These are phyloP conservation scores for Scheffersomyces ergatensis DNA, from an alignment of 805 yeast genomes.

Conservation along the genomic window DNA sequence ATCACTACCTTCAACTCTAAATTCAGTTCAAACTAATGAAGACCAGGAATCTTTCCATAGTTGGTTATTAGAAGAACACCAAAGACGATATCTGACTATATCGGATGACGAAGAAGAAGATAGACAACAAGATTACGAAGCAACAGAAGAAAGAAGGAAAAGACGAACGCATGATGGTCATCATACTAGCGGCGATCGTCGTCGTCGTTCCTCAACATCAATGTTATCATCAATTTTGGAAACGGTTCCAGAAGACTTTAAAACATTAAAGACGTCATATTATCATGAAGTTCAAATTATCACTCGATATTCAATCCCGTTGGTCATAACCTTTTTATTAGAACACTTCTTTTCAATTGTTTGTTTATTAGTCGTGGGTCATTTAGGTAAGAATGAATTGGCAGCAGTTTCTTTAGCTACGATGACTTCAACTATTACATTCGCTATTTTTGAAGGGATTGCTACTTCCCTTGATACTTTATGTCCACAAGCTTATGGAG, in stretches of 20 bases:
- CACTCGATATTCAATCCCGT: constrained; percentile 34
- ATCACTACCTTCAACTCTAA: constrained; percentile 39
- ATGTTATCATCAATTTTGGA: constrained; percentile 3
- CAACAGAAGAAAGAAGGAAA: constrained; percentile 7
- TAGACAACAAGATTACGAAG: constrained; percentile 5
- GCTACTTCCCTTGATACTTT: constrained; percentile 45
- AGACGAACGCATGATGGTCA: neutral
- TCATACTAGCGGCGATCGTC: neutral
- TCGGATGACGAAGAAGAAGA: constrained; percentile 10
- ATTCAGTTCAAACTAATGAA: constrained; percentile 31
- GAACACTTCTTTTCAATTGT: constrained; percentile 45
- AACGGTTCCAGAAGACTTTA: constrained; percentile 26
- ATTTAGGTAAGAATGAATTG: constrained; percentile 42
- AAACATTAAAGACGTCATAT: constrained; percentile 23
- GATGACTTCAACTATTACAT: constrained; percentile 43
- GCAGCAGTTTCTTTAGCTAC: constrained; percentile 46
- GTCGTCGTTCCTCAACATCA: constrained; percentile 12
- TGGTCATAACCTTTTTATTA: constrained; percentile 38
- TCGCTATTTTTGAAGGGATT: constrained; percentile 46
- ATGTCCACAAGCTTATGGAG: constrained; percentile 47
- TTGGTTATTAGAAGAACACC: constrained; percentile 44
- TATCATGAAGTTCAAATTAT: constrained; percentile 26
- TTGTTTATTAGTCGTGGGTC: constrained; percentile 43
- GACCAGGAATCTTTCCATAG: constrained; percentile 41
- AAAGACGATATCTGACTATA: constrained; percentile 28